Conservation (phyloP, 306 rosid genomes). For the Prunus mongolica region DNA sequence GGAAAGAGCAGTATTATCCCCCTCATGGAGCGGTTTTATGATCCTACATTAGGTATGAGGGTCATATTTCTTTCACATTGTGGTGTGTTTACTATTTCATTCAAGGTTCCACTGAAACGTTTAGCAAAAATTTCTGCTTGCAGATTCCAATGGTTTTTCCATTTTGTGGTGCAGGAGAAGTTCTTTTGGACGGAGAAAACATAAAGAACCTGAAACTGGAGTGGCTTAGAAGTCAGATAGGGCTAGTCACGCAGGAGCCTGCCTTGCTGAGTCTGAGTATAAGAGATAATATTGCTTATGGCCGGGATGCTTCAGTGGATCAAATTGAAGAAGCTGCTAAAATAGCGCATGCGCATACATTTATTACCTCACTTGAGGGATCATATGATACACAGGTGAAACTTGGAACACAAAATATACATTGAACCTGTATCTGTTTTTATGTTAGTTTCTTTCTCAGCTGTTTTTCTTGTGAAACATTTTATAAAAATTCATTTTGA, state of each 20-base stretch:
- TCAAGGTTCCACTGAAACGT: slow-evolving; percentile 3
- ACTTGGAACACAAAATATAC: slow-evolving; percentile 13
- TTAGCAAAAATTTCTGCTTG: slow-evolving; percentile 14
- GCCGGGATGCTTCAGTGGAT: slow-evolving; percentile 82
- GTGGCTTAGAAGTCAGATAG: slow-evolving; percentile 97
- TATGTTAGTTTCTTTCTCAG: slow-evolving; percentile 10
- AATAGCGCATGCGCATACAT: slow-evolving; percentile 97
- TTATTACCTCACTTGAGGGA: slow-evolving; percentile 83
- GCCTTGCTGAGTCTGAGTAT: slow-evolving; percentile 96
- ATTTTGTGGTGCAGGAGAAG: slow-evolving; percentile 86
- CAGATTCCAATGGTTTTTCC: slow-evolving; percentile 15
- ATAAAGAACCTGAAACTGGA: slow-evolving; percentile 87
- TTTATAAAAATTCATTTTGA: neutral
- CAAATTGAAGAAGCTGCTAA: slow-evolving; percentile 99
- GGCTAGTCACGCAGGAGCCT: slow-evolving; percentile 98
- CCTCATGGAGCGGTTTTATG: slow-evolving; percentile 98
- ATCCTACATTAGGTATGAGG: slow-evolving; percentile 85
- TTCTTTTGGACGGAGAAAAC: slow-evolving; percentile 99
- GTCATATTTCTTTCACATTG: neutral
- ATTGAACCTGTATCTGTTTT: neutral
- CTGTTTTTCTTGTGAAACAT: slow-evolving; percentile 1
- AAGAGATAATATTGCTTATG: slow-evolving; percentile 98
- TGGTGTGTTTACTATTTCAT: neutral
- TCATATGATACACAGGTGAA: slow-evolving; percentile 92
- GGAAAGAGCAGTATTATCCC: slow-evolving; percentile 99